Base-by-base conservation (phyloP, 2,329 filamentous ascomycete species). In the Passalora sequoiae region DNA sequence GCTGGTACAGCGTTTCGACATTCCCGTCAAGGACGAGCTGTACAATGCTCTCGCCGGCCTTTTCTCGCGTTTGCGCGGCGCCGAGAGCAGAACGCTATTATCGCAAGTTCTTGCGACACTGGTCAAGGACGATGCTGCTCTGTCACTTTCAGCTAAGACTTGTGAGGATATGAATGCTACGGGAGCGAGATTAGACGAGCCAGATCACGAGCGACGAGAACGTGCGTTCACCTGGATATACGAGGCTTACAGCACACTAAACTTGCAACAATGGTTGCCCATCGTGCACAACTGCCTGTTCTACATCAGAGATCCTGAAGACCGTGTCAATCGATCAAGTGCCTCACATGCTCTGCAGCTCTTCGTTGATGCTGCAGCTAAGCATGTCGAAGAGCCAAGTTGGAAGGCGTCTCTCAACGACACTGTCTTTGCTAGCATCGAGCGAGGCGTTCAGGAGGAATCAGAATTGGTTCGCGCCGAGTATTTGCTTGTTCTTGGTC, bases 1-100 rank as follows among this genome's bases (percentile, higher is more conserved):
- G 48, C 94, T 96, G 52, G 44, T 62, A 8, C 48, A 55, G 17
- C 43, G 44, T 6, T 56, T 54, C 29, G 45, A 47, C 15, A 48
- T 54, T 8, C 13, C 45, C 22, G 12, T 40, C 41, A 40, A 46
- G 40, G 40, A 68, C 75, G 32, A 74, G 77, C 78, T 94, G 1
- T 94, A 85, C 61, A 72, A 79, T 33, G 86, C 86, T 0, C 68
- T 92, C 7, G 83, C 86, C 3, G 82, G 86, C 0, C 75, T 97
- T 24, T 97, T 95, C 61, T 86, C 87, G 42, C 95, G 89, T 62
- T 91, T 97, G 70, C 86, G 82, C 56, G 89, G 97, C 63, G 77
- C 81, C 31, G 70, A 78, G 31, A 94, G 88, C 59, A 78, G 92
- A 42, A 74, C 81, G 49, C 74, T 86, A 1, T 69, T 97, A 20